Conservation (phyloP, 805 yeast species). For the Starmera amethionina region DNA sequence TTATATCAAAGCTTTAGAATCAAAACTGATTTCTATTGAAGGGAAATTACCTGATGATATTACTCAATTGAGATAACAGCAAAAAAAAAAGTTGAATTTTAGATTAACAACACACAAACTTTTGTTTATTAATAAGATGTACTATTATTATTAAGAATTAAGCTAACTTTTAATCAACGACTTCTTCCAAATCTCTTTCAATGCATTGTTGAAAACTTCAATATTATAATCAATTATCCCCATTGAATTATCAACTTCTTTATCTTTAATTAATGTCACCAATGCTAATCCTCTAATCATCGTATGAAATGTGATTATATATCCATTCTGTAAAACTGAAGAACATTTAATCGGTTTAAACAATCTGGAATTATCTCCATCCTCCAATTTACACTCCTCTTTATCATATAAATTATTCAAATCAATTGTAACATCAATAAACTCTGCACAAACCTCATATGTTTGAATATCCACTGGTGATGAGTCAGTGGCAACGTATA, state of each 20-base stretch:
- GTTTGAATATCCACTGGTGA: constrained; percentile 93
- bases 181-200: constrained; percentile 51
- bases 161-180: constrained; percentile 11
- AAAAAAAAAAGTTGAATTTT: too few relatives aligned
- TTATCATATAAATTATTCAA: constrained; percentile 59
- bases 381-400: constrained; percentile 3
- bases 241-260: constrained; percentile 34
- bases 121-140: too few relatives aligned
- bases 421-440: constrained; percentile 89
- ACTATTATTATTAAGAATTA: not conserved
- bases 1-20: too few relatives aligned
- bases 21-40: too few relatives aligned
- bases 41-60: too few relatives aligned
- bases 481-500: constrained; percentile 93
- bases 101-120: too few relatives aligned
- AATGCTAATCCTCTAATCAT: constrained; percentile 91
- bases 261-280: constrained; percentile 66
- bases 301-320: constrained; percentile 74
- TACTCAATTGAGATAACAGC: too few relatives aligned
- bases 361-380: constrained; percentile 4
- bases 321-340: constrained; percentile 73
- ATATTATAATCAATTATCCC: constrained; percentile 86
- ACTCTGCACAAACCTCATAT: constrained; percentile 95
- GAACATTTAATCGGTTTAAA: constrained; percentile 47
- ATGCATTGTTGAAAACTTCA: constrained; percentile 63